Base-by-base conservation (phyloP, 495 filamentous ascomycete species). In the Hypoxylon trugodes region DNA sequence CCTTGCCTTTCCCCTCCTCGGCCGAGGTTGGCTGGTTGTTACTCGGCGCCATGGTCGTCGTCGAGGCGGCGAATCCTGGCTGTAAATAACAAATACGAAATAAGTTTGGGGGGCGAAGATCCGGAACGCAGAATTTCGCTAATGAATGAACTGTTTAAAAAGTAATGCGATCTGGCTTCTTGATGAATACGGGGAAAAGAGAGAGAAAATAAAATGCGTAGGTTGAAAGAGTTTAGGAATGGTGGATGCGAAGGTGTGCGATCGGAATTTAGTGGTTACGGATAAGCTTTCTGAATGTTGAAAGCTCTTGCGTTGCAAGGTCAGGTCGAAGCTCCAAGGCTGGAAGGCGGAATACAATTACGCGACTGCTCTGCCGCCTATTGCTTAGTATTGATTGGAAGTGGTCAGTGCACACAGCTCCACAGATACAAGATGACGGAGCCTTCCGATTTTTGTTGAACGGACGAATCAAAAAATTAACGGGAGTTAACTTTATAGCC, bases 1-100 rank as follows among this genome's bases (percentile, higher is more conserved):
- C 88, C 82, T 97, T 98, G 71, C 88, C 93, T 83, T 97, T 97
- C 77, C 93, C 95, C 83, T 98, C 97, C 79, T 96, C 93, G 74
- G 86, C 83, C 73, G 86, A 78, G 76, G 89, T 91, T 74, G 89
- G 84, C 82, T 87, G 84, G 79, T 95, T 91, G 79, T 90, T 92
- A 75, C 93, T 90, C 83, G 96, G 88, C 77, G 92, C 91, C 95
- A 98, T 98, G 73, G 56, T 81, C 42, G 58, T 80, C 48, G 53
- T 59, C 32, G 28, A 21, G 38, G 45, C 16, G 35, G 35, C 25
- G 35, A 38, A 51, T 33, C n/a, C 9, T 52, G 33, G 45, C 22
- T 40, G 45, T 18, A 42, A 50, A 59, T 42, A 55, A 49, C 49
- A 48, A 54, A 46, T 41, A 53, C 8, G 13, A 36, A 32, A 53